A percentile compares a stretch with the other conserved stretches of the same genome.
phyloP scores from a whole-genome alignment of 805 yeast species.

The Yamadazyma sp. region DNA sequence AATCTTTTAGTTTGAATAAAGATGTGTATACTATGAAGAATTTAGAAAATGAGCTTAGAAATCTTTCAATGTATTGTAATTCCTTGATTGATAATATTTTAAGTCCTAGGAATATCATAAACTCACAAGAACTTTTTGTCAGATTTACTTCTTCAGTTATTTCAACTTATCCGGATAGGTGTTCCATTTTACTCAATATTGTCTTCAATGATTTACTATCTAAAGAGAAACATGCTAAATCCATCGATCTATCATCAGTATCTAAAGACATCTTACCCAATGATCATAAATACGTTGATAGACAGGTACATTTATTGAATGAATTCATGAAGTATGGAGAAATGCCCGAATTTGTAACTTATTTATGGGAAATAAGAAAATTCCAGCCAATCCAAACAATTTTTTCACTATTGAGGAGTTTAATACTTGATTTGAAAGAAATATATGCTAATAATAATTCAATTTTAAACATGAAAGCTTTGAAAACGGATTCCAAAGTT shows the following conservation, averaged over 20 bases:
- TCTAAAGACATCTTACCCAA: conserved; percentile 3
- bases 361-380: conserved; percentile 11
- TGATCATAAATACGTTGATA: not conserved
- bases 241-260: conserved; percentile 3
- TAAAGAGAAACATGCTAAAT: not conserved
- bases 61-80: conserved; percentile 9
- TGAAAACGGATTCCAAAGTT: conserved; percentile 11
- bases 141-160: conserved; percentile 10
- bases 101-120: conserved; percentile 1
- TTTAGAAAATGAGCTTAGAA: conserved; percentile 2
- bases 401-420: conserved; percentile 7
- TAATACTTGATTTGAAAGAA: conserved; percentile 7
- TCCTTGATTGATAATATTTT: conserved; percentile 7
- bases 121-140: conserved; percentile 8
- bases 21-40: not conserved
- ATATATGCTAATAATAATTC: conserved; percentile 2
- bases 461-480: not conserved
- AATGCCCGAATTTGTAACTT: conserved; percentile 6
- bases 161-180: conserved; percentile 11
- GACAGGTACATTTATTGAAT: conserved; percentile 6
- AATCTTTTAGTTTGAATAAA: not conserved
- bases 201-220: not conserved
- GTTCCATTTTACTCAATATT: conserved; percentile 7
- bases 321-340: conserved; percentile 6
- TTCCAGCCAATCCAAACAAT: conserved; percentile 13